Evolutionary conservation across 306 rosid species (phyloP).

Genomic region (Sesbania bispinosa): DNA sequence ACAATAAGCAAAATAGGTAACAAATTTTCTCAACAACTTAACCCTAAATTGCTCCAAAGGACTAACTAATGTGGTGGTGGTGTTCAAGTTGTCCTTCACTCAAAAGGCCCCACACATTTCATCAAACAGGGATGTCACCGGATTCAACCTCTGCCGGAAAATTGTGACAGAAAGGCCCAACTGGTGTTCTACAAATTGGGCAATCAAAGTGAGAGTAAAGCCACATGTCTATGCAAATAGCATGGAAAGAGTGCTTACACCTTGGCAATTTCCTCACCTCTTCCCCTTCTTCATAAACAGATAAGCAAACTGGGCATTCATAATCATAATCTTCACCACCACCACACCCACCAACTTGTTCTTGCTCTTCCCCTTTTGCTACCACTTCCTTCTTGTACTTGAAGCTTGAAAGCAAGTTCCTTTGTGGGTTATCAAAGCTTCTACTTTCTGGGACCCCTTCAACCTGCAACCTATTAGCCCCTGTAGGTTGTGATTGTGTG

Average conservation of each 20-base stretch:
- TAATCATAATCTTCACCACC: slow-evolving; percentile 24
- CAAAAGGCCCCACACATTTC: neutral
- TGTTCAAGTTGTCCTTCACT: slow-evolving; percentile 6
- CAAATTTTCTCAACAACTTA: neutral
- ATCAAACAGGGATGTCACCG: neutral
- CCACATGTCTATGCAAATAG: slow-evolving; percentile 89
- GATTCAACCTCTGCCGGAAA: slow-evolving; percentile 30
- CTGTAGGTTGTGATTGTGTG: neutral
- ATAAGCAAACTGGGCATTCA: slow-evolving; percentile 79
- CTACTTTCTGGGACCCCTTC: neutral
- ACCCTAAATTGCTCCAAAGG: neutral
- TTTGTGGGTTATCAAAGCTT: slow-evolving; percentile 27
- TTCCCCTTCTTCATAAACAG: slow-evolving; percentile 85
- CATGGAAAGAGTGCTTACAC: slow-evolving; percentile 79
- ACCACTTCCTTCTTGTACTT: slow-evolving; percentile 58
- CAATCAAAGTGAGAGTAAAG: slow-evolving; percentile 85
- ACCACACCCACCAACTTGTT: neutral
- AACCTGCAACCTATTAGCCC: neutral
- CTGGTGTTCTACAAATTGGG: slow-evolving; percentile 81
- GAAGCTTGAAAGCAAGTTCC: slow-evolving; percentile 57
- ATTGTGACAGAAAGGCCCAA: slow-evolving; percentile 9
- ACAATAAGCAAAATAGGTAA: neutral
- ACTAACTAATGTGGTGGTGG: neutral
- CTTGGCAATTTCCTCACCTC: slow-evolving; percentile 69
- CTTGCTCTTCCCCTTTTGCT: neutral